These are phyloP conservation scores for Biscogniauxia mediterranea DNA, from an alignment of 2,329 filamentous ascomycete species.

Conservation along the genomic window DNA sequence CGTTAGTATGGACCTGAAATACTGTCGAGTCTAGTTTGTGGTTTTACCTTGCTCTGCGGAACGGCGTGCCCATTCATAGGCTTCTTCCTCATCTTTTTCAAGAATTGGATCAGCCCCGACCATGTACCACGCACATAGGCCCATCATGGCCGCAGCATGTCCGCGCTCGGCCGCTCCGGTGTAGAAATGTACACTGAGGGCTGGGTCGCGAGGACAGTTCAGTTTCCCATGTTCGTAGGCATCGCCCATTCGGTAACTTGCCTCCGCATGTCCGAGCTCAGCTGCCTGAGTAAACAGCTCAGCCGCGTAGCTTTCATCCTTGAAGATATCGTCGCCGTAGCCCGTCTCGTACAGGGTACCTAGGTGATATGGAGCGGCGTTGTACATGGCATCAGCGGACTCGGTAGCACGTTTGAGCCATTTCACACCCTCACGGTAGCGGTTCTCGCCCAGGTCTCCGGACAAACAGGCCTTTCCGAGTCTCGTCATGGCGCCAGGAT, in stretches of 20 bases:
- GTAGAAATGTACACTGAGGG: conserved; percentile 95
- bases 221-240: conserved; percentile 92
- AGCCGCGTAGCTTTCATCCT: conserved; percentile 84
- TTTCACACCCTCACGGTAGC: conserved; percentile 88
- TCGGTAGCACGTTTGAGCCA: conserved; percentile 95
- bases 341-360: conserved; percentile 86
- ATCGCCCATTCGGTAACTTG: conserved; percentile 86
- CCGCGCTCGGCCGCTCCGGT: conserved; percentile 85
- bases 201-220: conserved; percentile 84
- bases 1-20: conserved; percentile 16
- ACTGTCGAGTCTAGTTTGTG: neutral
- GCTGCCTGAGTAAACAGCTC: conserved; percentile 93
- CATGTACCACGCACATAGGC: conserved; percentile 97
- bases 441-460: conserved; percentile 82
- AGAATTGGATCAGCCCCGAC: conserved; percentile 88
- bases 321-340: conserved; percentile 92
- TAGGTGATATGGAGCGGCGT: conserved; percentile 87
- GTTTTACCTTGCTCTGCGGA: conserved; percentile 71
- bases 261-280: conserved; percentile 84
- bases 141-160: conserved; percentile 92
- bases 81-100: conserved; percentile 93
- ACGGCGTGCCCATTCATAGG: conserved; percentile 90
- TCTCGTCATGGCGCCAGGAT: conserved; percentile 91
- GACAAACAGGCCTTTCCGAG: conserved; percentile 87
- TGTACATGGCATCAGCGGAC: conserved; percentile 87